These are phyloP conservation scores for Malus fusca DNA, from an alignment of 306 rosid species.

Conservation along the genomic window DNA sequence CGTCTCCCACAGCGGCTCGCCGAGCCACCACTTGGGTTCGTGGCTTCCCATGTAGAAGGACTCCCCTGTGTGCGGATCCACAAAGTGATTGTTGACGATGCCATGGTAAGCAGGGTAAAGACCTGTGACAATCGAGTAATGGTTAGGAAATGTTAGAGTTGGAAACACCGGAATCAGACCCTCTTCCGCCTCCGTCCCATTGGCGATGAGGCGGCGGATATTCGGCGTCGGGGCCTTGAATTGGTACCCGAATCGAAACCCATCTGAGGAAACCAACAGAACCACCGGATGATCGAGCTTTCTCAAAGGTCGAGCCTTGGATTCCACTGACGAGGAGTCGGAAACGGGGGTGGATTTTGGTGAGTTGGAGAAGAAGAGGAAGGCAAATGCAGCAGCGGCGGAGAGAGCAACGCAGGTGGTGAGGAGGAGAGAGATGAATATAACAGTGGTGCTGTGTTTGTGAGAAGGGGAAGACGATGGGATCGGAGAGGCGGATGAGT, in stretches of 20 bases:
- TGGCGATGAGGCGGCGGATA: constrained; percentile 58
- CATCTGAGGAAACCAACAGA: constrained; percentile 75
- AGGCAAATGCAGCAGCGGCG: constrained; percentile 61
- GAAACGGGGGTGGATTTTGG: background rate
- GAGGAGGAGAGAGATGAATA: constrained; percentile 59
- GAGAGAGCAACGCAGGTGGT: constrained; percentile 57
- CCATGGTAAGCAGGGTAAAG: constrained; percentile 92
- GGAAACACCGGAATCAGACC: constrained; percentile 94
- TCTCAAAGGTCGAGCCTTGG: constrained; percentile 46
- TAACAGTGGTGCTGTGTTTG: constrained; percentile 25
- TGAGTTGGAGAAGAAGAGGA: constrained; percentile 52
- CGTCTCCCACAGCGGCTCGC: constrained; percentile 96
- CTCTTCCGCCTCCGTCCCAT: constrained; percentile 81
- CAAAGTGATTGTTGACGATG: constrained; percentile 72
- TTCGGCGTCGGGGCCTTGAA: constrained; percentile 71
- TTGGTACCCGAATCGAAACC: constrained; percentile 95
- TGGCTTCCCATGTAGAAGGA: constrained; percentile 62
- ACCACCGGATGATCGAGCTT: constrained; percentile 65
- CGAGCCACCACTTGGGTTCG: constrained; percentile 94
- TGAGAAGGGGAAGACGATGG: constrained; percentile 4
- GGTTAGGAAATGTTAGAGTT: constrained; percentile 82
- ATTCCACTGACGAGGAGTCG: background rate
- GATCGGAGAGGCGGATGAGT: constrained; percentile 18
- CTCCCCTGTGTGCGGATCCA: constrained; percentile 68
- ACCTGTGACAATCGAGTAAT: constrained; percentile 88